A percentile compares a stretch with the other conserved stretches of the same genome.
phyloP scores from a whole-genome alignment of 805 yeast species.

The Myxozyma udenii region DNA sequence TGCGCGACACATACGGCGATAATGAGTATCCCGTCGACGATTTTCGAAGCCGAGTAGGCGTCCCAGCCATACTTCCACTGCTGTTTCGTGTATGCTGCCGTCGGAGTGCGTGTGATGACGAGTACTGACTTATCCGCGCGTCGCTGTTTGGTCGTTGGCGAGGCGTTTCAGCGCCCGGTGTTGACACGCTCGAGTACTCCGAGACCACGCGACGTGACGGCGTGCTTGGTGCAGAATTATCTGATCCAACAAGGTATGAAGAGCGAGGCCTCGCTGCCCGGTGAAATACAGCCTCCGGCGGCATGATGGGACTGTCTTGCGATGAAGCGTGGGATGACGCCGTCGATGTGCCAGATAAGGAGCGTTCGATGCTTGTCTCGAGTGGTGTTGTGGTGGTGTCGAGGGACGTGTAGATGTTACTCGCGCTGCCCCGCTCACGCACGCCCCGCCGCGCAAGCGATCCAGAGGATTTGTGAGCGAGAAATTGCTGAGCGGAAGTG shows the following conservation, averaged over 20 bases:
- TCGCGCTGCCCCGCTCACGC: not conserved
- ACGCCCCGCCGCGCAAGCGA: not conserved
- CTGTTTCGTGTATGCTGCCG: not conserved
- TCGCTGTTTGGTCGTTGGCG: not conserved
- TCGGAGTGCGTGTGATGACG: not conserved
- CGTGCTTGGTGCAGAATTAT: not conserved
- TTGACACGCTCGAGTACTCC: not conserved
- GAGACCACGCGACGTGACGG: not conserved
- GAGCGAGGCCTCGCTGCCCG: no score
- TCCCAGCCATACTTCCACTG: not conserved
- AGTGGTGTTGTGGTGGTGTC: not conserved
- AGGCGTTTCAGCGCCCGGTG: no score
- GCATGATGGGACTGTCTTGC: not conserved
- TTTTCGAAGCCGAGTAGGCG: not conserved
- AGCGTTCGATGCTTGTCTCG: not conserved
- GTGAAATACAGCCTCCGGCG: not conserved
- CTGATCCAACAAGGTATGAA: not conserved
- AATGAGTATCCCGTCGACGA: not conserved
- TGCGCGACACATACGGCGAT: slow-evolving; percentile 7
- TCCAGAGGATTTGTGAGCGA: not conserved
- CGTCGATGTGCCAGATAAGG: not conserved
- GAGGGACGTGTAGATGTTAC: not conserved
- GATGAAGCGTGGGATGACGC: not conserved
- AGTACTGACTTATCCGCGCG: not conserved
- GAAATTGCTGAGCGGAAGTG: not conserved